Evolutionary conservation across 805 yeast species (phyloP).

Genomic region (Starmerella bombicola): DNA sequence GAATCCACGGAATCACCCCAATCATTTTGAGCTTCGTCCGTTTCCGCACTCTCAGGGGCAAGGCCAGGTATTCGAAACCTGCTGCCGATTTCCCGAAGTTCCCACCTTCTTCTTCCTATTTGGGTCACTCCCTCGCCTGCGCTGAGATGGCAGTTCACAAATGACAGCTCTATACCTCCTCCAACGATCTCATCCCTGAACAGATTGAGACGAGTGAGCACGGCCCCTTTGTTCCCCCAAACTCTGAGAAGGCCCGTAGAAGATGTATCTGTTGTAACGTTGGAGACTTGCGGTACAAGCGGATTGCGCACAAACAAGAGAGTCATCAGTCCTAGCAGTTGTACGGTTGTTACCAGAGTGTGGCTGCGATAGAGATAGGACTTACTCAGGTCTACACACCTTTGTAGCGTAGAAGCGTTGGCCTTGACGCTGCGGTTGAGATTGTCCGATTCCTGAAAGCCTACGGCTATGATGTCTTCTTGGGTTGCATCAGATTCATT

Average conservation of each 20-base stretch:
- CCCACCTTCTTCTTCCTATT: constrained; percentile 35
- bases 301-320: constrained; percentile 32
- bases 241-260: constrained; percentile 46
- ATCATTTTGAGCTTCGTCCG: not conserved
- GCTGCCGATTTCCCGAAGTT: constrained; percentile 32
- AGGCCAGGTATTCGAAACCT: constrained; percentile 26
- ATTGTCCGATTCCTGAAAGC: constrained; percentile 64
- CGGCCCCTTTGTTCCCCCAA: constrained; percentile 56
- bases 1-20: constrained; percentile 2
- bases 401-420: constrained; percentile 25
- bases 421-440: constrained; percentile 28
- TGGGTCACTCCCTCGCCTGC: constrained; percentile 33
- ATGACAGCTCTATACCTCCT: constrained; percentile 26
- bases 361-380: constrained; percentile 25
- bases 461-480: constrained; percentile 67
- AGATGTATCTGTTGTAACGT: constrained; percentile 33
- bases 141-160: constrained; percentile 42
- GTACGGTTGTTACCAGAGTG: constrained; percentile 34
- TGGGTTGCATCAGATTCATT: constrained; percentile 18
- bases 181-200: constrained; percentile 20
- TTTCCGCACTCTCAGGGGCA: constrained; percentile 2
- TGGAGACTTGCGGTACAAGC: constrained; percentile 32
- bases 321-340: constrained; percentile 42
- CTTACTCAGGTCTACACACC: constrained; percentile 21
- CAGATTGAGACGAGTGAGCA: constrained; percentile 34